These are phyloP conservation scores for Durio zibethinus DNA, from an alignment of 345 rosid species.

Conservation along the genomic window DNA sequence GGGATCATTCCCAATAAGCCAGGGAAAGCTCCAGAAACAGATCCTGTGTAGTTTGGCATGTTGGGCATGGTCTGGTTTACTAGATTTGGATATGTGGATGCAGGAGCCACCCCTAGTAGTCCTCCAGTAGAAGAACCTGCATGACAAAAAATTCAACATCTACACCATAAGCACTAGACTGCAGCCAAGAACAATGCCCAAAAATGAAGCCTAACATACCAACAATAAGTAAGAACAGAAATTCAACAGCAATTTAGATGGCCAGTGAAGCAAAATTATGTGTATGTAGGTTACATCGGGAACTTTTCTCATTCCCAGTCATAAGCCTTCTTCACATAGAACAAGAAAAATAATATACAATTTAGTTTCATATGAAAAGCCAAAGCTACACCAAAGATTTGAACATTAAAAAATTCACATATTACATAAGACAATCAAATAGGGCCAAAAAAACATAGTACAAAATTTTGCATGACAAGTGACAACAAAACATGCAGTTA, in stretches of 20 bases:
- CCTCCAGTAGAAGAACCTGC: constrained; percentile 77
- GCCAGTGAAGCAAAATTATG: not conserved
- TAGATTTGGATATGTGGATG: constrained; percentile 67
- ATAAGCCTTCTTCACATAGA: not conserved
- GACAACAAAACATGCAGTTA: not conserved
- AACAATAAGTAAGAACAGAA: not conserved
- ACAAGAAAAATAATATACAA: not conserved
- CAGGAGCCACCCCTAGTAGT: constrained; percentile 67
- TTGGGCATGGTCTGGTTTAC: constrained; percentile 97
- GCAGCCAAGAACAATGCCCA: not conserved
- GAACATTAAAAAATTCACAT: not conserved
- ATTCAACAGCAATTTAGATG: not conserved
- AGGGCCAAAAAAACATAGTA: not conserved
- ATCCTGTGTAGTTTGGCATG: constrained; percentile 97
- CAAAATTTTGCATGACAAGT: not conserved
- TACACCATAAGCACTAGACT: not conserved
- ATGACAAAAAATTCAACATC: constrained; percentile 3
- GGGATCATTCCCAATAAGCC: constrained; percentile 94
- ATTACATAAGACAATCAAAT: not conserved
- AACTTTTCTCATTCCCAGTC: not conserved
- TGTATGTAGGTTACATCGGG: not conserved
- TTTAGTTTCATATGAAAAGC: not conserved
- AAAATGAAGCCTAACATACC: not conserved
- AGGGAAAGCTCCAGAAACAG: constrained; percentile 93
- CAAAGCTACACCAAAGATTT: not conserved